Base-by-base conservation (phyloP, 805 yeast genomes). In the Kluyveromyces aestuarii region DNA sequence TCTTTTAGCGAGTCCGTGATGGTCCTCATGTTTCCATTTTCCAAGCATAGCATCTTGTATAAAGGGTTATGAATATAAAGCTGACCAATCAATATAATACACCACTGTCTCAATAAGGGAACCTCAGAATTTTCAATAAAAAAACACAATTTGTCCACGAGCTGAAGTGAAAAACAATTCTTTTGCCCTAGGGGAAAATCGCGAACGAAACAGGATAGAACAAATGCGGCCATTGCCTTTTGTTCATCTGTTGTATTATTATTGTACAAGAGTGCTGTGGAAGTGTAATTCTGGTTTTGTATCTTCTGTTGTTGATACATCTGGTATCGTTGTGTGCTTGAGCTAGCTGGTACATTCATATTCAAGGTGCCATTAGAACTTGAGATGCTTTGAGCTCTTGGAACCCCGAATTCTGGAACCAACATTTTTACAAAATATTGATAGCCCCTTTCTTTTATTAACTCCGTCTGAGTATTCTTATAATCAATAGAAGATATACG, bases 401-500 rank as follows among this genome's bases (percentile, higher is more conserved):
- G 50, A 17, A 55, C 43, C 1, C 62, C 63, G 52, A 59, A 56
- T 46, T 66, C 72, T 18, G 75, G 75, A 8, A 82, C 81, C 41
- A 93, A 69, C 60, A 91, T 87, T 51, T 82, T 80, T 41, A 88
- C 79, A 63, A 93, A 93, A 64, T 93, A 91, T 57, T 82, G 80
- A 65, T 81, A 90, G 0, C 96, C 96, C 59, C 84, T 84, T 60
- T 91, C 98, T 58, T 90, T 90, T 54, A 93, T 78, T 30, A 93
- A 74, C 60, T 93, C 99, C 53, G 84, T 89, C 64, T 93, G 99
- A 2, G 96, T 87, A 59, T 85, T 84, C 54, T 80, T 77, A 63
- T 85, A 84, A 66, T 91, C 98, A 21, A 93, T 95, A 2, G 97
- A 90, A 93, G 93, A 88, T 19, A 93, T 88, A 55, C 98, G 75